Conservation (phyloP, 1,284 basidiomycete genomes). For the Fomitopsis schrenkii region DNA sequence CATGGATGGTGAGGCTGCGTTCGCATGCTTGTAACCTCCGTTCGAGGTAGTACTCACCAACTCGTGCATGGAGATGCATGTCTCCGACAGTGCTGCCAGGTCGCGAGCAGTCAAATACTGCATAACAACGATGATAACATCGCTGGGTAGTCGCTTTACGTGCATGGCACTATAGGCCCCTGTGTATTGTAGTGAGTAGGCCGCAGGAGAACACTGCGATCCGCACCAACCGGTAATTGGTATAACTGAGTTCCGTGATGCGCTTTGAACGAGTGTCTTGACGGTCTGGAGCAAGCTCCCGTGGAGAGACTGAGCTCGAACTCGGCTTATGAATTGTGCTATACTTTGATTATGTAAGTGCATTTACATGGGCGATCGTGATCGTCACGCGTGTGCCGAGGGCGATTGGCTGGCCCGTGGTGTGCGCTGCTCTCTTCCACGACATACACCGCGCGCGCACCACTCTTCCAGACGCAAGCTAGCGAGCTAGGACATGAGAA, state of each 20-base stretch:
- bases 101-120: constrained; percentile 41
- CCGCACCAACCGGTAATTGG: too few relatives aligned
- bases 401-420: not conserved
- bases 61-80: constrained; percentile 40
- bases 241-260: too few relatives aligned
- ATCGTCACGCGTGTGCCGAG: not conserved
- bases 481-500: constrained; percentile 51
- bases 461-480: not conserved
- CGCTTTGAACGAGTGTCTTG: too few relatives aligned
- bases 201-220: not conserved
- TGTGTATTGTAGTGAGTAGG: not conserved
- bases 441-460: not conserved
- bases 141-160: constrained; percentile 41
- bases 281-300: not conserved
- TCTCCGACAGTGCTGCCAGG: constrained; percentile 41
- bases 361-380: not conserved
- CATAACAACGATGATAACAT: constrained; percentile 55
- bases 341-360: not conserved
- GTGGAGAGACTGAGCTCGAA: too few relatives aligned
- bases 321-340: not conserved
- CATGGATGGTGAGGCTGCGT: not conserved
- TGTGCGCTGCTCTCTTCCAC: constrained; percentile 1
- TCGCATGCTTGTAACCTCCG: not conserved
- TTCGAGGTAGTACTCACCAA: constrained; percentile 38
- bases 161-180: constrained; percentile 11